A percentile compares a stretch with the other conserved stretches of the same genome.
phyloP scores from a whole-genome alignment of 768 basidiomycete genomes.

The Ramaria rubella region DNA sequence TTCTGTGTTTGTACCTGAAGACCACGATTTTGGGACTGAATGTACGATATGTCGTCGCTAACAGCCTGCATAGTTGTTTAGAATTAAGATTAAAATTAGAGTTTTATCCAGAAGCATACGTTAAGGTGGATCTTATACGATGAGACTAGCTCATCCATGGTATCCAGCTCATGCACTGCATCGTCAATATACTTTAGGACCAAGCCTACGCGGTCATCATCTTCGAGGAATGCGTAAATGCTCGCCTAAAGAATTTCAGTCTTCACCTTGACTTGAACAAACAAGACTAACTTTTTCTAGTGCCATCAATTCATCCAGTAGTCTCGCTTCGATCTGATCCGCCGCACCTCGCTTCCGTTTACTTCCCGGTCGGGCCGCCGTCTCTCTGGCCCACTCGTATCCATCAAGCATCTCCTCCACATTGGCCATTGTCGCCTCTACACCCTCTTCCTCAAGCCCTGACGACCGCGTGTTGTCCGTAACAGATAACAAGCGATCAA shows the following conservation, averaged over 20 bases:
- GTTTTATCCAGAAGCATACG: slow-evolving; percentile 39
- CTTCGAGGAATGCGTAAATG: slow-evolving; percentile 94
- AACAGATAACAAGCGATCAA: slow-evolving; percentile 55
- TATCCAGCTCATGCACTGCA: slow-evolving; percentile 81
- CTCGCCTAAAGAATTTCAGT: slow-evolving; percentile 58
- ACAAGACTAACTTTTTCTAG: slow-evolving; percentile 70
- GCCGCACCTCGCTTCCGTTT: slow-evolving; percentile 60
- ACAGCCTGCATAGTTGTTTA: slow-evolving; percentile 58
- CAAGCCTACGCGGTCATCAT: slow-evolving; percentile 81
- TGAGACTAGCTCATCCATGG: slow-evolving; percentile 81
- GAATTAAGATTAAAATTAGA: slow-evolving; percentile 13
- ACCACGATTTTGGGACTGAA: slow-evolving; percentile 94
- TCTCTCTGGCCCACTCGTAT: slow-evolving; percentile 88
- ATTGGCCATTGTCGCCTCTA: slow-evolving; percentile 77
- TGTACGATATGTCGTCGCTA: slow-evolving; percentile 89
- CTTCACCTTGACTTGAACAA: neutral
- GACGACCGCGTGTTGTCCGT: slow-evolving; percentile 17
- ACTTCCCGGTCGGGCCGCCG: slow-evolving; percentile 57
- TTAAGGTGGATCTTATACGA: slow-evolving; percentile 97
- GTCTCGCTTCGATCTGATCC: slow-evolving; percentile 85
- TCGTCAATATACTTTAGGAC: slow-evolving; percentile 89
- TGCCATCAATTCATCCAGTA: slow-evolving; percentile 86
- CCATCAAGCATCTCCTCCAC: slow-evolving; percentile 99
- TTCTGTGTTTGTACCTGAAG: slow-evolving; percentile 97
- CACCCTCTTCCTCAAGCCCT: slow-evolving; percentile 57